A percentile compares a stretch with the other conserved stretches of the same genome.
Conservation (phyloP, 345 rosid species). For the Melaleuca alternifolia region DNA sequence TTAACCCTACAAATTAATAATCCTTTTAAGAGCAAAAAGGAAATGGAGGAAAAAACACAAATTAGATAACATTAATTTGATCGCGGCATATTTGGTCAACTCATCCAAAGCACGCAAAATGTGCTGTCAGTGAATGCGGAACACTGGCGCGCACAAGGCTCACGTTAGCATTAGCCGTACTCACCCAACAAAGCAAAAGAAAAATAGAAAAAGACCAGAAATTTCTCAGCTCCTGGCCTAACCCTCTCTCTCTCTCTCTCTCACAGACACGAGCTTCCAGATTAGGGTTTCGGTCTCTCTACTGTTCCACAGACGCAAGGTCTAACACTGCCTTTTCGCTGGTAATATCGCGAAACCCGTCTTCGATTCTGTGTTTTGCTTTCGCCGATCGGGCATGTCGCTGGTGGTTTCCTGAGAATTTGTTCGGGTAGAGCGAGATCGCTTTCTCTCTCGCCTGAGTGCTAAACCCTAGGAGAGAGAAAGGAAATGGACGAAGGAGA, state of each 20-base stretch:
- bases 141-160: neutral
- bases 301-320: neutral
- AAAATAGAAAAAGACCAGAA: neutral
- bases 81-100: neutral
- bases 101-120: neutral
- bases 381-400: neutral
- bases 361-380: neutral
- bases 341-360: neutral
- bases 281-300: neutral
- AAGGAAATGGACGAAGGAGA: slow-evolving; percentile 26
- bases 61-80: neutral
- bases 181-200: neutral
- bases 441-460: neutral
- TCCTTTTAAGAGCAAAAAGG: neutral
- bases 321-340: neutral
- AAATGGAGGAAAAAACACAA: neutral
- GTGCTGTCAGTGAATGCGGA: neutral
- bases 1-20: too few species aligned
- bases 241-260: neutral
- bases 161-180: neutral
- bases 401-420: neutral
- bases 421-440: neutral
- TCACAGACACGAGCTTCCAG: neutral
- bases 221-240: neutral
- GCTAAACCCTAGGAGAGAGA: slow-evolving; percentile 1